A percentile compares a stretch with the other conserved stretches of the same genome.
Conservation (phyloP, 192 early-diverging fungal species). For the Phycomyces nitens region DNA sequence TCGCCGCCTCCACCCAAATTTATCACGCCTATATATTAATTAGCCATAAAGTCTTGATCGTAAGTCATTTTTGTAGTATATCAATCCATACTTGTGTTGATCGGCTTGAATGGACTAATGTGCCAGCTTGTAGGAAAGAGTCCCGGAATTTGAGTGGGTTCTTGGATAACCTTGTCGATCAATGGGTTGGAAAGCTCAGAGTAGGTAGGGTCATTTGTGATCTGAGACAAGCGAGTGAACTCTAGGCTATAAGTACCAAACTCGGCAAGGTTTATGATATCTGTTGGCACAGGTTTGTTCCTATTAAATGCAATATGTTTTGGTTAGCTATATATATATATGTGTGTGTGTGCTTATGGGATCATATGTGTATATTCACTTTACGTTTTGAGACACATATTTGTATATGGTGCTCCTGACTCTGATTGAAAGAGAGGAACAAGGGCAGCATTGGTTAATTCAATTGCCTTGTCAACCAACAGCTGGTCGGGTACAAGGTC, state of each 20-base stretch:
- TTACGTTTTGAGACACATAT: constrained; percentile 49
- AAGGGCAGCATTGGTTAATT: constrained; percentile 58
- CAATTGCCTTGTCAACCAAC: constrained; percentile 63
- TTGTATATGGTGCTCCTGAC: constrained; percentile 57
- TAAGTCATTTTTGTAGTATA: background rate
- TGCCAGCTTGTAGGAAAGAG: constrained; percentile 49
- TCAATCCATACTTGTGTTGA: background rate
- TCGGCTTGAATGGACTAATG: constrained; percentile 29
- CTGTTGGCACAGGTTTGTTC: constrained; percentile 11
- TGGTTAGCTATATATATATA: background rate
- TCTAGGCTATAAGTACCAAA: constrained; percentile 78
- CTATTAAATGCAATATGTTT: background rate
- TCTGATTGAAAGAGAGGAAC: constrained; percentile 70
- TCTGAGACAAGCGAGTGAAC: constrained; percentile 71
- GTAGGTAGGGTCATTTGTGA: constrained; percentile 65
- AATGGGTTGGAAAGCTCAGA: constrained; percentile 47
- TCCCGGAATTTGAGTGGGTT: constrained; percentile 43
- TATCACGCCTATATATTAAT: constrained; percentile 23
- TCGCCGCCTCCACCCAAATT: constrained; percentile 43
- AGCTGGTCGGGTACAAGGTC: constrained; percentile 66
- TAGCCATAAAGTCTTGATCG: background rate
- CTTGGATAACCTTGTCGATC: constrained; percentile 42
- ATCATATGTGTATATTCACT: background rate
- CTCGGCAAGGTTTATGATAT: constrained; percentile 48
- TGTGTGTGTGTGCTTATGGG: background rate